Conservation (phyloP, 176 grass and related monocot species). For the Lolium rigidum region DNA sequence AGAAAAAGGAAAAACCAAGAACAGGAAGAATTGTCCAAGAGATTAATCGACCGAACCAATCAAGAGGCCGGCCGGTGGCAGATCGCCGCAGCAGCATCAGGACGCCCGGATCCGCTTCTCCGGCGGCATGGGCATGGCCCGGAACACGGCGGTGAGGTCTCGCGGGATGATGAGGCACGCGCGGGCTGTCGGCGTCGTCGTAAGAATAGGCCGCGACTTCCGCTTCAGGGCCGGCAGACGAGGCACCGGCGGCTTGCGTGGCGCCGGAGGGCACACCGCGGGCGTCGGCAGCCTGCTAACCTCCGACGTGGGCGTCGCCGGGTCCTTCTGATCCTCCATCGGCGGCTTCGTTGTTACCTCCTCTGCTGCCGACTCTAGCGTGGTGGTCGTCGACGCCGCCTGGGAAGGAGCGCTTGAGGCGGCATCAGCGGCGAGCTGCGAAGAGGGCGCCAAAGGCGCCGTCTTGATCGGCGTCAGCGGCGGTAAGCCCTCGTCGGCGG, state of each 20-base stretch:
- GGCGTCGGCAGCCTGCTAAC: slow-evolving; percentile 51
- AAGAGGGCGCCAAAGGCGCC: slow-evolving; percentile 25
- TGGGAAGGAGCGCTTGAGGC: slow-evolving; percentile 19
- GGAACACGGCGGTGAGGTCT: slow-evolving; percentile 71
- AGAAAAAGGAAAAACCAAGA: slow-evolving; percentile 14
- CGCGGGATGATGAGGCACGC: slow-evolving; percentile 52
- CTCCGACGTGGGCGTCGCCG: slow-evolving; percentile 67
- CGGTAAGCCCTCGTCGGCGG: slow-evolving; percentile 36
- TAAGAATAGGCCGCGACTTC: slow-evolving; percentile 36
- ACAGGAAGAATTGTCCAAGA: slow-evolving; percentile 51
- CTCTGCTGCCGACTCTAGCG: background rate
- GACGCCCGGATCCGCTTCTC: slow-evolving; percentile 79
- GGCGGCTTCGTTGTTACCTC: background rate
- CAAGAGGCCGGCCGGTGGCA: slow-evolving; percentile 17
- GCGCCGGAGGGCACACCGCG: slow-evolving; percentile 60
- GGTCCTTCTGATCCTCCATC: slow-evolving; percentile 17
- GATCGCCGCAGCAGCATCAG: slow-evolving; percentile 43
- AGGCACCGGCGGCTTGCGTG: slow-evolving; percentile 51
- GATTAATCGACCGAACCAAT: slow-evolving; percentile 35
- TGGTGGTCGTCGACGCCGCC: background rate
- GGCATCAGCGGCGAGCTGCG: background rate
- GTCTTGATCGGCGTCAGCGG: slow-evolving; percentile 53
- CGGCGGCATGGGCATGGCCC: slow-evolving; percentile 50
- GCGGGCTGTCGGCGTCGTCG: background rate
- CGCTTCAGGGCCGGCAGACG: slow-evolving; percentile 36